A percentile compares a stretch with the other conserved stretches of the same genome.
These are phyloP conservation scores for Wickerhamomyces queroliae DNA, from an alignment of 805 yeast genomes.

Conservation along the genomic window DNA sequence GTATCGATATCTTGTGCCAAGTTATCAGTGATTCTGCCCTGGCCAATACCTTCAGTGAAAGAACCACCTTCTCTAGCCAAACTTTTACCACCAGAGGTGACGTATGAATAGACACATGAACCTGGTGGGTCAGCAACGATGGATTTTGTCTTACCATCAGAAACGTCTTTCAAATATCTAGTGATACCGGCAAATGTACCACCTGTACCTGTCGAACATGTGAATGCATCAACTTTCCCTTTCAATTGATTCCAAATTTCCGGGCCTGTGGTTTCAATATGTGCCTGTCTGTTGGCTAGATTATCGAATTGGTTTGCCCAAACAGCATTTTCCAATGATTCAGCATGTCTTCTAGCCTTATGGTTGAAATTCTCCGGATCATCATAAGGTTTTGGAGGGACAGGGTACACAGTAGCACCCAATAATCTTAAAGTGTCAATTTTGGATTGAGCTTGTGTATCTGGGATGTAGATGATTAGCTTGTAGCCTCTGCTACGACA, in stretches of 20 bases:
- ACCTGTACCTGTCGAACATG: conserved; percentile 91
- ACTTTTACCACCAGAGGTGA: conserved; percentile 62
- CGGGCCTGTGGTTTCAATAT: conserved; percentile 86
- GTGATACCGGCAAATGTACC: conserved; percentile 89
- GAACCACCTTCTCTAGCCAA: conserved; percentile 75
- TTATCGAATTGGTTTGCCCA: conserved; percentile 95
- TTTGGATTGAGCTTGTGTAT: conserved; percentile 78
- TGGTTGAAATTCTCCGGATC: conserved; percentile 86
- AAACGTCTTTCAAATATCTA: conserved; percentile 65
- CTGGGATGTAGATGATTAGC: conserved; percentile 86
- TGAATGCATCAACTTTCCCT: conserved; percentile 77
- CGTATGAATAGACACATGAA: conserved; percentile 73
- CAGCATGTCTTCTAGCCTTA: conserved; percentile 83
- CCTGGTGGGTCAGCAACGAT: conserved; percentile 94
- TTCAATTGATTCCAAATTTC: conserved; percentile 83
- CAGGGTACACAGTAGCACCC: conserved; percentile 87
- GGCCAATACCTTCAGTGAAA: conserved; percentile 95
- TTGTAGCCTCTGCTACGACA: conserved; percentile 81
- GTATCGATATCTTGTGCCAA: conserved; percentile 64
- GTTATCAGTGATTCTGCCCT: conserved; percentile 86
- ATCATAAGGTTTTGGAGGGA: conserved; percentile 78
- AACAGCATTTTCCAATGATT: conserved; percentile 65
- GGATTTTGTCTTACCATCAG: conserved; percentile 55
- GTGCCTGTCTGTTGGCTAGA: conserved; percentile 82
- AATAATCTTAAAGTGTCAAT: conserved; percentile 66